Percentiles rank a stretch among this genome's conserved stretches.
phyloP scores from a whole-genome alignment of 257 asterid species.

The Plantago major region DNA sequence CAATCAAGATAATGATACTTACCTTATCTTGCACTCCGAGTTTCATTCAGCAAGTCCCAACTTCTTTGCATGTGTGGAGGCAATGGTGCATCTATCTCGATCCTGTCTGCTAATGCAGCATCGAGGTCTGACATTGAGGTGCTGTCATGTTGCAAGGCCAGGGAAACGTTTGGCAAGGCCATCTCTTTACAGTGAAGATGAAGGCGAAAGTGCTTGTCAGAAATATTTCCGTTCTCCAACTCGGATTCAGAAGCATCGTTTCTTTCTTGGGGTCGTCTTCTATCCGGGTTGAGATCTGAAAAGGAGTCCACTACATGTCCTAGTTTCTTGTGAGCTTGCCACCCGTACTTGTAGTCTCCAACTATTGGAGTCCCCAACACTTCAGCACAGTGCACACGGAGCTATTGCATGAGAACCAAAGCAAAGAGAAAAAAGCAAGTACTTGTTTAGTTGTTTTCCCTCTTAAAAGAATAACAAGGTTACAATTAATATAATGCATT shows the following conservation, averaged over 20 bases:
- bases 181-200: conserved; percentile 92
- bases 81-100: conserved; percentile 56
- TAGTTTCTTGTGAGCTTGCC: conserved; percentile 79
- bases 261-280: conserved; percentile 19
- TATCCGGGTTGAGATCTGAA: conserved; percentile 18
- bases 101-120: conserved; percentile 27
- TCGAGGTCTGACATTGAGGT: conserved; percentile 29
- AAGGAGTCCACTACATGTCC: conserved; percentile 29
- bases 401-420: conserved; percentile 34
- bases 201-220: conserved; percentile 58
- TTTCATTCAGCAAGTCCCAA: conserved; percentile 48
- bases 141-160: conserved; percentile 33
- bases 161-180: conserved; percentile 63
- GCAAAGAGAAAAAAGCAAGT: not conserved
- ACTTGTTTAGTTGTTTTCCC: no score
- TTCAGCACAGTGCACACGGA: conserved; percentile 94
- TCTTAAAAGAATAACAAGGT: no score
- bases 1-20: not conserved
- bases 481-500: not conserved
- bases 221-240: conserved; percentile 56
- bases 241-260: conserved; percentile 33
- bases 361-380: conserved; percentile 96
- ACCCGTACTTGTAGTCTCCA: conserved; percentile 91
- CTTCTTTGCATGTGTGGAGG: conserved; percentile 85
- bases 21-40: not conserved